Evolutionary conservation across 2,329 filamentous ascomycete genomes (phyloP).

Genomic region (Aspergillus phoenicis): DNA sequence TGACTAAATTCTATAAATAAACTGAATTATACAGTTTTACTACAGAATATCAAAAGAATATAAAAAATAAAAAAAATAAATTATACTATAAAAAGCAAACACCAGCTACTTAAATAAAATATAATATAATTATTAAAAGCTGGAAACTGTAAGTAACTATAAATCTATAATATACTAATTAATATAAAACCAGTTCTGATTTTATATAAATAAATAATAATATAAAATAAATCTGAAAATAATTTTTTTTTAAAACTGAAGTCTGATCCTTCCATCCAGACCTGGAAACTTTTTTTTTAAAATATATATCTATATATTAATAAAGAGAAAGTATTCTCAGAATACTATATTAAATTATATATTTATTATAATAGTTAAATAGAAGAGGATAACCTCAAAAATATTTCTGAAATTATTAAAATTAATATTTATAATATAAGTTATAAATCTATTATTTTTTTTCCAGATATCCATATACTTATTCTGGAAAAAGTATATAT

Average conservation of each 20-base stretch:
- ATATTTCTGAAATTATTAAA: no score
- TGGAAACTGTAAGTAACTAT: background rate
- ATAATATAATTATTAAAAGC: background rate
- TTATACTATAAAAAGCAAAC: background rate
- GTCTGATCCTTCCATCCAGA: background rate
- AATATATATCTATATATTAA: background rate
- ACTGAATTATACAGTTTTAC: background rate
- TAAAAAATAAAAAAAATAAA: background rate
- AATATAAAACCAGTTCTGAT: background rate
- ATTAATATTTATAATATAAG: no score
- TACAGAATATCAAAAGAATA: background rate
- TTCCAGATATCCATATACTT: no score
- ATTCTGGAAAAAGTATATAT: no score
- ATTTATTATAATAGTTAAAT: background rate
- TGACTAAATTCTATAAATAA: background rate
- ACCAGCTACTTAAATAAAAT: background rate
- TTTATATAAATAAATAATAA: background rate
- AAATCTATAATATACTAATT: background rate
- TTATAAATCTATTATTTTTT: no score
- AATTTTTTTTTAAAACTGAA: conserved; percentile 1
- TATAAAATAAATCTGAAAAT: background rate
- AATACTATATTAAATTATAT: background rate
- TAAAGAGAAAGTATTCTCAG: background rate
- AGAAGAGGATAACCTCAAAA: no score
- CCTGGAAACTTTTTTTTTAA: conserved; percentile 5